phyloP scores from a whole-genome alignment of 208 protist genomes.

The Crithidia bombi region DNA sequence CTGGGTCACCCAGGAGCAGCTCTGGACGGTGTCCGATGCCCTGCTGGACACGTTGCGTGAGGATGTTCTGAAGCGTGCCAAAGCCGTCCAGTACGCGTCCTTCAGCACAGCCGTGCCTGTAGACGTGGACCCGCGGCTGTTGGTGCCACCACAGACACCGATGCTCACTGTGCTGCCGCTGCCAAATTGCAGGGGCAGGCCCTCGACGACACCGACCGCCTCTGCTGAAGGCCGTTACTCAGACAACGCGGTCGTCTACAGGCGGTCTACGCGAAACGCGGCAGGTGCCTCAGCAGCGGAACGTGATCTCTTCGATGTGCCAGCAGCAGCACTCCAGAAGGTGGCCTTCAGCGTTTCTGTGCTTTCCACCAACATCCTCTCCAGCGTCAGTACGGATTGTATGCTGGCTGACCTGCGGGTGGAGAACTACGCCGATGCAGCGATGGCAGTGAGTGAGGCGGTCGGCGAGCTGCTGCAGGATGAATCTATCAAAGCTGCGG shows the following conservation, averaged over 20 bases:
- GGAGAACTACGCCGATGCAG: slow-evolving; percentile 52
- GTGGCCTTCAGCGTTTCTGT: slow-evolving; percentile 61
- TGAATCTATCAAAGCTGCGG: slow-evolving; percentile 54
- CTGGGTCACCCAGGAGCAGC: slow-evolving; percentile 66
- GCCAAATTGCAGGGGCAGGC: not conserved
- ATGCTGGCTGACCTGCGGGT: slow-evolving; percentile 15
- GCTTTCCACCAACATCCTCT: slow-evolving; percentile 52
- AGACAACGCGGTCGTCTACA: not conserved
- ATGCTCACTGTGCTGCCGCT: slow-evolving; percentile 34
- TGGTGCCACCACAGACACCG: slow-evolving; percentile 29
- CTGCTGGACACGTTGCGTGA: slow-evolving; percentile 58
- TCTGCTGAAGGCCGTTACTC: not conserved
- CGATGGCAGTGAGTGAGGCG: slow-evolving; percentile 50
- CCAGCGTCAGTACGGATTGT: slow-evolving; percentile 11
- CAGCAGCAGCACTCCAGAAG: slow-evolving; percentile 35
- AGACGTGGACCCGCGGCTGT: slow-evolving; percentile 31
- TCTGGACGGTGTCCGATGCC: slow-evolving; percentile 66
- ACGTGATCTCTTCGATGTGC: slow-evolving; percentile 44
- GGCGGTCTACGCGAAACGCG: not conserved
- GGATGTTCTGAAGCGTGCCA: slow-evolving; percentile 49
- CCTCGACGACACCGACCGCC: not conserved
- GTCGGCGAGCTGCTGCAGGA: slow-evolving; percentile 73
- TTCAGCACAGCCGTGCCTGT: slow-evolving; percentile 20
- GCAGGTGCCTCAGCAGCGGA: slow-evolving; percentile 1
- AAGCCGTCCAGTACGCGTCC: slow-evolving; percentile 30